Evolutionary conservation across 1,284 basidiomycete genomes (phyloP).

Genomic region (Dichomitus squalens): DNA sequence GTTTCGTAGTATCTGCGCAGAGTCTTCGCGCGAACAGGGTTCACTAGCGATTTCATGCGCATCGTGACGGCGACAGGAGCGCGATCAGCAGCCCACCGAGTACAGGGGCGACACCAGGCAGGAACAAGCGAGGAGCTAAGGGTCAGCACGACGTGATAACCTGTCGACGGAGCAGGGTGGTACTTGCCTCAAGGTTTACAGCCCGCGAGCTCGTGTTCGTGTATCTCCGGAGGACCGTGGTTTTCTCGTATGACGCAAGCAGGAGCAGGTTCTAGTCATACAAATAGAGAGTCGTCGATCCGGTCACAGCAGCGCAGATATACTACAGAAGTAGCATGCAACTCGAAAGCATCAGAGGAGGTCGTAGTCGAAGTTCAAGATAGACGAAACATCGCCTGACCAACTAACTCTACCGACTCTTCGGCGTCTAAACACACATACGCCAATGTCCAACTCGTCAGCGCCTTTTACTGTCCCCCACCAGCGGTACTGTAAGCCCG

Average conservation of each 20-base stretch:
- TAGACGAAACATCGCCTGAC: neutral
- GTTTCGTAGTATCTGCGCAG: constrained; percentile 23
- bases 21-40: constrained; percentile 13
- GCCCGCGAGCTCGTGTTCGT: constrained; percentile 4
- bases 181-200: constrained; percentile 16
- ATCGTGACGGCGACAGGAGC: constrained; percentile 4
- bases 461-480: too few species aligned
- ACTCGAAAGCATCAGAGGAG: neutral
- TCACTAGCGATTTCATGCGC: constrained; percentile 17
- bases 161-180: neutral
- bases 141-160: neutral
- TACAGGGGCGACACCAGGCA: neutral
- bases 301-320: neutral
- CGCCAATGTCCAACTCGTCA: too few species aligned
- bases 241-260: neutral
- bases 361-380: neutral
- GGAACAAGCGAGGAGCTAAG: neutral
- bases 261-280: constrained; percentile 1
- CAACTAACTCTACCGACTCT: neutral
- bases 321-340: constrained; percentile 9
- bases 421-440: neutral
- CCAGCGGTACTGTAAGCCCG: too few species aligned
- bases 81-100: neutral
- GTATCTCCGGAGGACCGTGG: constrained; percentile 1
- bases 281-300: neutral